Conservation (phyloP, 2,329 filamentous ascomycete genomes). For the Thermothelomyces thermophilus region DNA sequence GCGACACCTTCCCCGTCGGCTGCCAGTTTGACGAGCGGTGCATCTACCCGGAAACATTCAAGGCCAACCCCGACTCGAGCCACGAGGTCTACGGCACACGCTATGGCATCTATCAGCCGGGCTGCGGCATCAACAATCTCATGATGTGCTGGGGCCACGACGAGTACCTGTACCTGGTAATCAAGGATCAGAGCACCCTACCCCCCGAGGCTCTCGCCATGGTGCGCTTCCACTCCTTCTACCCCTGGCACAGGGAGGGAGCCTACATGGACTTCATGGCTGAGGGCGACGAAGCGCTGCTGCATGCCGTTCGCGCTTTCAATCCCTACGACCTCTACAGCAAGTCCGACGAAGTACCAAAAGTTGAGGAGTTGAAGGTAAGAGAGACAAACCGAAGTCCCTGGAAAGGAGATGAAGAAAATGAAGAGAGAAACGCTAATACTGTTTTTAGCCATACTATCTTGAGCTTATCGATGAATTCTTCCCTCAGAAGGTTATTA, state of each 20-base stretch:
- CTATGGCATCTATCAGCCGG: slow-evolving; percentile 70
- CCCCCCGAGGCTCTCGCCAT: slow-evolving; percentile 81
- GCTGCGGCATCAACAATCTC: slow-evolving; percentile 78
- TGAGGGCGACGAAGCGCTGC: slow-evolving; percentile 71
- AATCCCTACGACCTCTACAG: slow-evolving; percentile 90
- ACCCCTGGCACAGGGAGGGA: slow-evolving; percentile 79
- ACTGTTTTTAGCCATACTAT: slow-evolving; percentile 56
- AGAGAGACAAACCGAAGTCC: slow-evolving; percentile 15
- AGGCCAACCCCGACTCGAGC: slow-evolving; percentile 64
- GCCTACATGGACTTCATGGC: slow-evolving; percentile 81
- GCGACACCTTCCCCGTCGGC: slow-evolving; percentile 75
- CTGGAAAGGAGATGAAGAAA: no score
- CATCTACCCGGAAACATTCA: slow-evolving; percentile 75
- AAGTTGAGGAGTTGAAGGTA: slow-evolving; percentile 68
- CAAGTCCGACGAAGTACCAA: slow-evolving; percentile 78
- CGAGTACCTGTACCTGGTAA: slow-evolving; percentile 80
- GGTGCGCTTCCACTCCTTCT: slow-evolving; percentile 91
- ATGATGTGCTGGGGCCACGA: slow-evolving; percentile 91
- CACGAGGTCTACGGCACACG: slow-evolving; percentile 69
- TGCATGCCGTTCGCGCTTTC: slow-evolving; percentile 76
- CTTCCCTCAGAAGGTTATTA: slow-evolving; percentile 61
- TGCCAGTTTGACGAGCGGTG: slow-evolving; percentile 69
- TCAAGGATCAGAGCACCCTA: slow-evolving; percentile 73
- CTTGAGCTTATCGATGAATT: slow-evolving; percentile 68
- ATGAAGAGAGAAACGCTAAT: no score